Evolutionary conservation across 305 asterid species (phyloP).

Genomic region (Fraxinus sp.): DNA sequence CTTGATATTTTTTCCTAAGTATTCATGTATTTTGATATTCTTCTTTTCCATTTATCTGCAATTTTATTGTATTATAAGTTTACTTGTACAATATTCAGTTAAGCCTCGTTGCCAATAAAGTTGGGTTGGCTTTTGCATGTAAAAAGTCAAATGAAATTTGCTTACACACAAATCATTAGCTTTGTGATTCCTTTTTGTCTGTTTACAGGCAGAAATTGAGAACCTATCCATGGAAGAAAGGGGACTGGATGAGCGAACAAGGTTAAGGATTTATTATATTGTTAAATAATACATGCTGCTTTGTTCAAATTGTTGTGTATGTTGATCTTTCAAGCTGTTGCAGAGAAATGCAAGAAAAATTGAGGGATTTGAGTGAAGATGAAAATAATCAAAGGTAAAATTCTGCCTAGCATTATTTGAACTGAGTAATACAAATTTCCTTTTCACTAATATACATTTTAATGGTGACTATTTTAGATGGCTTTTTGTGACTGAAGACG

Average conservation of each 20-base stretch:
- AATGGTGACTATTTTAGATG: constrained; percentile 48
- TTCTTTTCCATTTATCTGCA: not conserved
- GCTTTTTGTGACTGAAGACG: constrained; percentile 97
- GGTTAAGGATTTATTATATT: constrained; percentile 40
- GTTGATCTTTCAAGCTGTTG: constrained; percentile 35
- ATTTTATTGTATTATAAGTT: not conserved
- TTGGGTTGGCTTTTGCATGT: not conserved
- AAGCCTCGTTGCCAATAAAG: not conserved
- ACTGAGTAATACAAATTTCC: constrained; percentile 17
- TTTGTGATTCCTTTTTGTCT: constrained; percentile 25
- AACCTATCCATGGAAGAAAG: constrained; percentile 80
- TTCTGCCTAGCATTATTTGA: constrained; percentile 8
- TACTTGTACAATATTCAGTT: not conserved
- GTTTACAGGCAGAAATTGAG: constrained; percentile 78
- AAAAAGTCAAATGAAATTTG: not conserved
- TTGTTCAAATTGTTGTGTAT: constrained; percentile 19
- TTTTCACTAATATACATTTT: constrained; percentile 22
- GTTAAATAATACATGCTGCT: constrained; percentile 22
- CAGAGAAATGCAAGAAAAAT: constrained; percentile 87
- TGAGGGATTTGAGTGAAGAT: constrained; percentile 78
- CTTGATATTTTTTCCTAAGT: not conserved
- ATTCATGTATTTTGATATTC: not conserved
- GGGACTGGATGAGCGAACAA: constrained; percentile 68
- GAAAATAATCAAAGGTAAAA: constrained; percentile 66
- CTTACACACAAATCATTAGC: constrained; percentile 11